Evolutionary conservation across 202 grass and related monocot genomes (phyloP), one percentile per base, ranked within the genome.

Genomic region (Carex arenaria): DNA sequence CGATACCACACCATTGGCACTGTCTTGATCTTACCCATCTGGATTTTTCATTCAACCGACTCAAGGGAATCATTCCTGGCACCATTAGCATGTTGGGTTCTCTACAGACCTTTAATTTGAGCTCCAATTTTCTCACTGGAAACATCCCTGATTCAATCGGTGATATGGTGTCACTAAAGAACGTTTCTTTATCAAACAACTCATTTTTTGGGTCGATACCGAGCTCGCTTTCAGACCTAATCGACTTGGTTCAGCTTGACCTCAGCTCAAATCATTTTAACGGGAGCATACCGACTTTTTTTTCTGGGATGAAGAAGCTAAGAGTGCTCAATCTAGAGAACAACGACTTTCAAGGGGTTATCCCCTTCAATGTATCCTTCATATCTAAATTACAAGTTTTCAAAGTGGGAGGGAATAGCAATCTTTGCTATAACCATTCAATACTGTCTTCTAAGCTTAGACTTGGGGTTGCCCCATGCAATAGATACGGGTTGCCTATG

Each of bases 351-450:
- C 89, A 93, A 70, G 95, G 95, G 54, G 64, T 95, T 22, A 34
- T 98, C 45, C 90, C 92, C 5, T 98, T 98, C 85, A 86, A 83
- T 64, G 61, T 86, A 19, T 85, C 87, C 43, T 98, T 93, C 90
- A 32, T 98, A 34, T 78, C 87, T 43, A 59, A 66, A 72, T 76
- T 98, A 1, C 78, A 86, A 8, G 86, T 91, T n/a, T 95, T 98
- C 84, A 95, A 85, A 87, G 87, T 87, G 2, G 89, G 87, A 47
- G 95, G 92, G 20, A 98, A 98, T 80, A 26, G 19, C 66, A 89
- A 95, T 84, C 92, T 98, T 64, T 98, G 95, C 87, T 98, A 95
- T 85, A 98, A 98, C 80, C 68, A 87, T 55, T 91, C 95, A 0
- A 85, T 70, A 30, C 69, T 95, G 11, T 79, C 95, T 14, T 85